Evolutionary conservation across 164 flowering plant genomes (phyloP).

Genomic region (Aristolochia contorta): DNA sequence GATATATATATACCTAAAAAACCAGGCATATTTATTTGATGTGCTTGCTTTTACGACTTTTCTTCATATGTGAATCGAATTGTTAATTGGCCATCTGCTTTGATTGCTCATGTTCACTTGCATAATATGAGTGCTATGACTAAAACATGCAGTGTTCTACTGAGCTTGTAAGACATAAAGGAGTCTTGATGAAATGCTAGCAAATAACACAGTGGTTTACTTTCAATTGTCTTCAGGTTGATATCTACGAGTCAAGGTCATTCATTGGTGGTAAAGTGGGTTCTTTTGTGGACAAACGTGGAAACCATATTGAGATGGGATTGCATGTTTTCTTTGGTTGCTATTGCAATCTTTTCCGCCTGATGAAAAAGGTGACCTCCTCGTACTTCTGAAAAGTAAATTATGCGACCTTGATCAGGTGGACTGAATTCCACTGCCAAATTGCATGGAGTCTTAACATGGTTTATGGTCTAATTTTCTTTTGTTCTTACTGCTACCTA

Average conservation of each 20-base stretch:
- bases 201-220: no score
- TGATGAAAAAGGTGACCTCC: constrained; percentile 78
- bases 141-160: no score
- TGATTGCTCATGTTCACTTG: no score
- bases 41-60: no score
- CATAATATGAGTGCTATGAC: no score
- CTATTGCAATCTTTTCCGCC: constrained; percentile 92
- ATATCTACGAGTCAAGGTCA: constrained; percentile 83
- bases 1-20: no score
- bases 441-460: neutral
- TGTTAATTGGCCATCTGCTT: no score
- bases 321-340: constrained; percentile 98
- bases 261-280: constrained; percentile 99
- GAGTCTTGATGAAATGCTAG: neutral
- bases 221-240: constrained; percentile 45
- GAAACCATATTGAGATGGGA: constrained; percentile 99
- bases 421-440: neutral
- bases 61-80: no score
- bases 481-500: constrained; percentile 5
- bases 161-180: no score
- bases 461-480: constrained; percentile 3
- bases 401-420: neutral
- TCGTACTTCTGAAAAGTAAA: neutral
- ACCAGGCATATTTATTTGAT: no score
- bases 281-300: constrained; percentile 81